Evolutionary conservation across 495 filamentous ascomycete genomes (phyloP), one percentile per base, ranked within the genome.

Genomic region (Penicillium waksmanii): DNA sequence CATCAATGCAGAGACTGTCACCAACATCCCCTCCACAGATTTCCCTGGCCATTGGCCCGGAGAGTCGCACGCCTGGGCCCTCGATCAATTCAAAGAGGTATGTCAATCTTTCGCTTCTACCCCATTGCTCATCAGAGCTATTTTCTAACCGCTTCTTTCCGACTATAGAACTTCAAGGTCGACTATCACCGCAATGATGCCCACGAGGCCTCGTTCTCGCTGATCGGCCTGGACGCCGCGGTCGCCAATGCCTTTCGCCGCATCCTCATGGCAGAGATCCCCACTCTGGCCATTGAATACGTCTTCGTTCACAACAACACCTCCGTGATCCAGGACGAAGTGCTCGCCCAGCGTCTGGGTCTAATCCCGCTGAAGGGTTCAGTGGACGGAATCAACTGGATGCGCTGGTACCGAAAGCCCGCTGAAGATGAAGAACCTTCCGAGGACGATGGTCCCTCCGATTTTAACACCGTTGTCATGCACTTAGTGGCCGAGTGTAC

Each of bases 211-310:
- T 87, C 88, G 35, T 98, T 98, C 80, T 97, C 93, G 19, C 85
- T 98, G 63, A 87, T 96, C 69, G 92, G 93, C 66, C 73, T 94
- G 62, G 93, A 99, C 68, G 93, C 96, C 63, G 84, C 90, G 55
- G 88, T 99, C 68, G 93, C 96, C 63, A 99, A 99, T 74, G 96
- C 96, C 67, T 96, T 98, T 82, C 95, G 96, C 63, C 91, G 96
- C 48, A 98, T 99, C 67, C 83, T 98, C 59, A 88, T 99, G 76
- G 88, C 95, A 55, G 96, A 99, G 74, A 89, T 99, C 38, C 93
- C 94, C 19, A 92, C 90, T 3, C 81, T 99, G 47, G 96, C 96
- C 62, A 94, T 99, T 67, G 96, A 98, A 77, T 83, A 80, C 42
- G 91, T 96, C 69, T 98, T 88, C 78, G 84, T 98, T 48, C 78